Conservation (phyloP, 2,329 filamentous ascomycete genomes). For the Claviceps maximensis region DNA sequence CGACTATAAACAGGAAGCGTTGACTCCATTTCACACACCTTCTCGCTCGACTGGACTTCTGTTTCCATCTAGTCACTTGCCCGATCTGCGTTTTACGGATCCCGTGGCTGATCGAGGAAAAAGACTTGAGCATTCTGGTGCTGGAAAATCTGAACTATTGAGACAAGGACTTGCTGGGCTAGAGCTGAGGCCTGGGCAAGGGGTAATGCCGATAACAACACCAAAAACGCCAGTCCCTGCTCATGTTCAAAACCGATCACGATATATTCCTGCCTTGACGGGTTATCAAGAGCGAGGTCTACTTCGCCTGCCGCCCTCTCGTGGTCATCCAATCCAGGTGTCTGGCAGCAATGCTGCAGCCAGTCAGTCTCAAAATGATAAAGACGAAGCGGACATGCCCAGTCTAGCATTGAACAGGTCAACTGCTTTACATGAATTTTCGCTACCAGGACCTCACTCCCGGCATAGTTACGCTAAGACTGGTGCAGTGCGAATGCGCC, state of each 20-base stretch:
- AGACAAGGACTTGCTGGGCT: background rate
- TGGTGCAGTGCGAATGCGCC: background rate
- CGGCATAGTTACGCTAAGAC: background rate
- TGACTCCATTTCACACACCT: slow-evolving; percentile 25
- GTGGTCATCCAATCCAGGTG: background rate
- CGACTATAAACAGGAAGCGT: slow-evolving; percentile 10
- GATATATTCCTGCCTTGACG: background rate
- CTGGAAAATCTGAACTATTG: background rate
- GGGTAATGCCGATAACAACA: slow-evolving; percentile 10
- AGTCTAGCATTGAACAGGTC: background rate
- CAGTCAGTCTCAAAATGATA: background rate
- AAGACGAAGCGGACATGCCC: background rate
- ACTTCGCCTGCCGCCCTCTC: background rate
- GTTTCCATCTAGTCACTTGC: slow-evolving; percentile 21
- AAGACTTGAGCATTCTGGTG: slow-evolving; percentile 6
- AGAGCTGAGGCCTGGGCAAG: background rate
- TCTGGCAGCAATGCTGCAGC: background rate
- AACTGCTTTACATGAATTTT: background rate
- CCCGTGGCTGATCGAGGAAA: slow-evolving; percentile 20
- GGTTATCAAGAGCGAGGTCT: background rate
- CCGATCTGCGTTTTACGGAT: slow-evolving; percentile 17
- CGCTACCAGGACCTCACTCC: background rate
- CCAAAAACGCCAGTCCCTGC: slow-evolving; percentile 11
- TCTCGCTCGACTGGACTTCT: slow-evolving; percentile 33
- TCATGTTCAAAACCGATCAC: background rate